Base-by-base conservation (phyloP, 2,329 filamentous ascomycete genomes). In the Leptographium procerum region DNA sequence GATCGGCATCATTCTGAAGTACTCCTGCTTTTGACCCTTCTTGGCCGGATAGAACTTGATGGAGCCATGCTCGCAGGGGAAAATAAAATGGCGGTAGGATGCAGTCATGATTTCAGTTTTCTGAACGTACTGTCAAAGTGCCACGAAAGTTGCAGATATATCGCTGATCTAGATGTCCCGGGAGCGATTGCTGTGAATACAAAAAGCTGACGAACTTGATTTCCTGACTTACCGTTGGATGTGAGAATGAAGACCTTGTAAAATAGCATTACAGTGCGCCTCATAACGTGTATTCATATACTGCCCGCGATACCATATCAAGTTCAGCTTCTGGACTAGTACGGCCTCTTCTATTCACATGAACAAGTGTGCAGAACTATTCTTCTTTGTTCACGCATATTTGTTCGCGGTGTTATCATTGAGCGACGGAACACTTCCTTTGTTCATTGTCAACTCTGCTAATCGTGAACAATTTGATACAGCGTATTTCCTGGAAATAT, bases 1-100 rank as follows among this genome's bases (percentile, higher is more conserved):
- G 45, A 50, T 13, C 9, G 50, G 26, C 13, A n/a, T 10, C 52
- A 55, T 34, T 5, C n/a, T 47, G 33, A 59, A 59, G 10, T n/a
- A 13, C 8, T n/a, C 22, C 14, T 2, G 16, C 3, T 24, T 52
- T 28, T 59, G 57, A 24, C 34, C 31, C 29, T 36, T 36, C 45
- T 59, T 59, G 36, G 50, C 50, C 11, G 22, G 22, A 16, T 56
- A 56, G 26, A 54, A 28, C 40, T 26, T 24, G 50, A 55, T 26
- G 51, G 2, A n/a, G 22, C 26, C 36, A 40, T 63, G 61, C 26
- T 33, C 33, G 48, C 61, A 62, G 28, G 57, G n/a, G n/a, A 57
- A 62, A 24, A 62, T 24, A 33, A 53, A 56, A 36, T 43, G 52
- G 14, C 59, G 57, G 51, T 47, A 57, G 19, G 52, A 59, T 43